Base-by-base conservation (phyloP, 2,329 filamentous ascomycete species). In the Aspergillus neotritici region DNA sequence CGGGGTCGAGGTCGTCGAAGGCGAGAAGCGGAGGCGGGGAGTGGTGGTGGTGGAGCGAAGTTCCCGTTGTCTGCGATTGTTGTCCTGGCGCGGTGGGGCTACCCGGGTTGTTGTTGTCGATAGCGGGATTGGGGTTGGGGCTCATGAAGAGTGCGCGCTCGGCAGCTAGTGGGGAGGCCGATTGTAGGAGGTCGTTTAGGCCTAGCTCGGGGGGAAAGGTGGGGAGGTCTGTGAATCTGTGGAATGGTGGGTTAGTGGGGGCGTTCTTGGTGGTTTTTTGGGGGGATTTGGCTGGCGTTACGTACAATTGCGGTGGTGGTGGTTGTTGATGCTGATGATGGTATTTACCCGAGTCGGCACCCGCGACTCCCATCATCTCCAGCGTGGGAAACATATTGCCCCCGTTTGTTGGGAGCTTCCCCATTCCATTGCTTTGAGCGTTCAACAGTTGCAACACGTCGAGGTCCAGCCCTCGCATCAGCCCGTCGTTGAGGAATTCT, bases 131-230 rank as follows among this genome's bases (percentile, higher is more conserved):
- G 40, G 21, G 3, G 39, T n/a, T n/a, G 46, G 46, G 10, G 35
- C 48, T 56, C 53, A 56, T 55, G 47, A 52, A 56, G 1, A 56
- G 44, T 5, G 53, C 53, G 4, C 53, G 53, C 29, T 56, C 50
- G 25, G 48, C 48, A n/a, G 50, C 53, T n/a, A 52, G 17, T 28
- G 53, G 51, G 15, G 51, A 53, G 29, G 51, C 47, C 9, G 51
- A 51, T 13, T 44, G 54, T 9, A 55, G 44, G 12, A 54, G 43
- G 12, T 50, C 44, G 28, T 48, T 44, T 13, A 55, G 40, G 5
- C 45, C 25, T 8, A 45, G 36, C 17, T 43, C 15, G 11, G 37
- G 7, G 14, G 35, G 15, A 14, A 25, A 33, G 11, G 14, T 13
- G 11, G 35, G 31, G 47, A 38, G 5, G 25, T 43, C 36, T 33